Base-by-base conservation (phyloP, 805 yeast genomes). In the Jamesozyma jinghongensis region DNA sequence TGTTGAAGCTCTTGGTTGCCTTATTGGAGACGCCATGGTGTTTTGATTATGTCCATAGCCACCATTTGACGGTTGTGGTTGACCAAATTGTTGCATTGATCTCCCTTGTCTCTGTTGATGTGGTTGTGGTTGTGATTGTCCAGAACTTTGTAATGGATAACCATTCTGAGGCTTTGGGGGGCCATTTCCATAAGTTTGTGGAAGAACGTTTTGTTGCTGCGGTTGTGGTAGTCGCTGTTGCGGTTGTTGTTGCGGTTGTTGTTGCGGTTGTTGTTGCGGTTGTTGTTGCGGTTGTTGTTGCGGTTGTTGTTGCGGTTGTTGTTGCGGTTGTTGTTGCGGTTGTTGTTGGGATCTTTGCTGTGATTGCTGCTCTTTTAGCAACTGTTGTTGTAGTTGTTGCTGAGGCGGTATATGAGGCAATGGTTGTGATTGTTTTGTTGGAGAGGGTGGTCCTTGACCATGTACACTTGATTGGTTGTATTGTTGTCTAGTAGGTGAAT, bases 1-100 rank as follows among this genome's bases (percentile, higher is more conserved):
- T 13, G 34, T 10, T 6, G 41, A 19, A 7, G 26, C 26, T 22
- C 31, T 17, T 4, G 27, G 11, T 14, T 16, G 29, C 13, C 40
- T 39, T 43, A 41, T 40, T 14, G 47, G 47, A 17, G 42, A 41
- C 10, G n/a, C 30, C 20, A 32, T 28, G 11, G 4, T 4, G 19
- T 13, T 19, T 10, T 13, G 14, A 28, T 28, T 28, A 12, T 11
- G 5, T 12, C 16, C 16, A 12, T 28, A 37, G 20, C 16, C 16
- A 32, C 6, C 27, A 32, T 16, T 30, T 13, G 17, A 18, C 19
- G 22, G 19, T 33, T 14, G 16, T n/a, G 17, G 36, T 22, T 5
- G 29, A 11, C 5, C 14, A 6, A 19, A 12, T 18, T 18, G 22
- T 19, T 32, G 22, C 19, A 3, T 7, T 19, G 25, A 19, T 19